Evolutionary conservation across 1,284 basidiomycete species (phyloP).

Genomic region (Ganoderma meredithae): DNA sequence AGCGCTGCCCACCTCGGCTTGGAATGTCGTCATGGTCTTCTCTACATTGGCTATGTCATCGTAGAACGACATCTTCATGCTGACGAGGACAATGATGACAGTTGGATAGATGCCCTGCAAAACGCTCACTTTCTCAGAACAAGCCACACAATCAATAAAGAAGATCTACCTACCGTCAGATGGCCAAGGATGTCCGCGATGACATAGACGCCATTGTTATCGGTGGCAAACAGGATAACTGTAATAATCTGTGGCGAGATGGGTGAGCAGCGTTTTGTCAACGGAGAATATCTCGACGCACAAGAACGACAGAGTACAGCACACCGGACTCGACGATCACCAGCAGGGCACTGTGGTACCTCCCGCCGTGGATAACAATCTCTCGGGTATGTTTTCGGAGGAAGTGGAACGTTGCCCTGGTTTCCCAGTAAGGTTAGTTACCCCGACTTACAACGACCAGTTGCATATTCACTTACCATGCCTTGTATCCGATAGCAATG

Average conservation of each 20-base stretch:
- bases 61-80: slow-evolving; percentile 18
- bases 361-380: not conserved
- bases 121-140: not conserved
- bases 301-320: slow-evolving; percentile 17
- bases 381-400: not conserved
- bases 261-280: not conserved
- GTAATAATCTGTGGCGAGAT: slow-evolving; percentile 5
- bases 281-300: slow-evolving; percentile 5
- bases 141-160: not conserved
- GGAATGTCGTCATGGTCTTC: not conserved
- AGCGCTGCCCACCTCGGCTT: not conserved
- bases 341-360: slow-evolving; percentile 5
- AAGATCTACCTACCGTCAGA: slow-evolving; percentile 10
- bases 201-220: slow-evolving; percentile 17
- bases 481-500: slow-evolving; percentile 10
- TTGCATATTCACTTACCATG: slow-evolving; percentile 7
- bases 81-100: slow-evolving; percentile 22
- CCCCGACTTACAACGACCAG: not conserved
- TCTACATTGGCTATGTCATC: slow-evolving; percentile 4
- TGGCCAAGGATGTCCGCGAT: slow-evolving; percentile 13
- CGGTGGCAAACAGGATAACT: slow-evolving; percentile 5
- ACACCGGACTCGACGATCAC: slow-evolving; percentile 22
- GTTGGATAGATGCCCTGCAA: slow-evolving; percentile 22
- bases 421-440: not conserved
- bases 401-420: not conserved